Conservation (phyloP, 106 monocot genomes). For the Acanthochlamys bracteata region DNA sequence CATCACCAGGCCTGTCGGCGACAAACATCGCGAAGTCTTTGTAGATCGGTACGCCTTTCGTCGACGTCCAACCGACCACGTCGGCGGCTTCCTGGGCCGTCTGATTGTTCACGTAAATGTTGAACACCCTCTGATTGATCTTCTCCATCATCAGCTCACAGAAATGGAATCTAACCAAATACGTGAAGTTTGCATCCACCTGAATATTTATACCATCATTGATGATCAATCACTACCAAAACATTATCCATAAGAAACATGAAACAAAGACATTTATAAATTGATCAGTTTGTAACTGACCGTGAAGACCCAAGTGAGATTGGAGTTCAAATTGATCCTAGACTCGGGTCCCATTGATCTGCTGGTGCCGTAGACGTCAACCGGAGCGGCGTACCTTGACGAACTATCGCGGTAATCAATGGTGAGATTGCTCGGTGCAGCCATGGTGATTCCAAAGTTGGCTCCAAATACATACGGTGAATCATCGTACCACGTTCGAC, state of each 20-base stretch:
- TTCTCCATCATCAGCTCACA: conserved; percentile 58
- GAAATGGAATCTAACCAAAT: conserved; percentile 78
- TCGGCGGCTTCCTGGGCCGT: conserved; percentile 64
- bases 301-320: conserved; percentile 74
- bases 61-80: conserved; percentile 51
- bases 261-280: background rate
- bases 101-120: conserved; percentile 73
- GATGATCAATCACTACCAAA: background rate
- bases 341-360: conserved; percentile 82
- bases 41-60: conserved; percentile 39
- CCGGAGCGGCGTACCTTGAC: conserved; percentile 42
- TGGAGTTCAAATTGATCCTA: conserved; percentile 54
- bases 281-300: background rate
- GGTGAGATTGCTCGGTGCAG: conserved; percentile 12
- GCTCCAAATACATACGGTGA: conserved; percentile 48
- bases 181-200: conserved; percentile 78
- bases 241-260: background rate
- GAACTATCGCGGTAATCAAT: conserved; percentile 21
- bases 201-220: background rate
- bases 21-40: conserved; percentile 65
- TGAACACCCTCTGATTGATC: conserved; percentile 72
- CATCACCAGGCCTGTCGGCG: conserved; percentile 30
- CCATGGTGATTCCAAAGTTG: conserved; percentile 31
- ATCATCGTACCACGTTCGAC: conserved; percentile 56
- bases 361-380: conserved; percentile 44